These are phyloP conservation scores for Acacia acuminata DNA, from an alignment of 306 rosid species.

Conservation along the genomic window DNA sequence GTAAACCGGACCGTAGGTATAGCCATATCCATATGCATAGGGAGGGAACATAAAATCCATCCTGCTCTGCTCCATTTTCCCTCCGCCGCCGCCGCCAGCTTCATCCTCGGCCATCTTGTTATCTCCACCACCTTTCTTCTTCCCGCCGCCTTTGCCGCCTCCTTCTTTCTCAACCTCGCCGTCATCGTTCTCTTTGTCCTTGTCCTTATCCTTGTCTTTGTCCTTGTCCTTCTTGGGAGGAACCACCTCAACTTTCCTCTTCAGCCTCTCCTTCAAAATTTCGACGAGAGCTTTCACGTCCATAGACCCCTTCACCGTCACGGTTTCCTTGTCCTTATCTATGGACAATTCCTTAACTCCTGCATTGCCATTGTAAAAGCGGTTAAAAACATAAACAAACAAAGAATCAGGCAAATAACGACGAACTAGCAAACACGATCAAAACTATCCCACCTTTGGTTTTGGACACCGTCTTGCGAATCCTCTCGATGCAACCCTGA, in stretches of 20 bases:
- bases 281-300: conserved; percentile 61
- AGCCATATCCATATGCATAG: conserved; percentile 28
- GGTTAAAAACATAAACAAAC: neutral
- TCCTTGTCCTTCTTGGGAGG: conserved; percentile 74
- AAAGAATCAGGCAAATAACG: neutral
- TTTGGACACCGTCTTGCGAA: conserved; percentile 48
- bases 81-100: conserved; percentile 17
- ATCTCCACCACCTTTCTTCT: conserved; percentile 36
- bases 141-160: conserved; percentile 35
- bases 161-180: conserved; percentile 25
- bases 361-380: neutral
- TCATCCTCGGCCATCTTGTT: conserved; percentile 11
- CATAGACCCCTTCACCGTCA: conserved; percentile 75
- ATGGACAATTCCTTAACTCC: conserved; percentile 56
- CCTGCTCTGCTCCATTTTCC: conserved; percentile 17
- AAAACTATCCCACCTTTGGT: conserved; percentile 57
- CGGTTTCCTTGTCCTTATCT: conserved; percentile 65
- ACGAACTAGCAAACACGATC: neutral
- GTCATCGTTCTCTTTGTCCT: conserved; percentile 11
- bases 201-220: conserved; percentile 23
- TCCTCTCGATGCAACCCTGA: conserved; percentile 72
- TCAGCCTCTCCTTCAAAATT: conserved; percentile 51
- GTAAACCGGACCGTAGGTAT: conserved; percentile 31
- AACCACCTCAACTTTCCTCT: conserved; percentile 64
- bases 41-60: conserved; percentile 35